phyloP scores from a whole-genome alignment of 169 alveolate genomes.

The Plasmodium coatneyi region DNA sequence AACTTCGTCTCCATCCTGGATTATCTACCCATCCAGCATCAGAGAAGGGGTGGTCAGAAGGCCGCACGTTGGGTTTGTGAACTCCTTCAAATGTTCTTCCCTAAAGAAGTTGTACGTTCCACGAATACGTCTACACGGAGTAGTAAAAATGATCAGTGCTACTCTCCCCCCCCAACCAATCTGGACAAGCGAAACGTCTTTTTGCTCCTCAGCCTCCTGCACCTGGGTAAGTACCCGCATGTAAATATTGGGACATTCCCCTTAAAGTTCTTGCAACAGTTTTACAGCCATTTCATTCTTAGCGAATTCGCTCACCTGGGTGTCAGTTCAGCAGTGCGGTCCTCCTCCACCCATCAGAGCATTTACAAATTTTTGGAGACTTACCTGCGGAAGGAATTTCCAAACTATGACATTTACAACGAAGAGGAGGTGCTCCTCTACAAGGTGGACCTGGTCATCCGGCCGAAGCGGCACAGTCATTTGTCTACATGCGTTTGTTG shows the following conservation, averaged over 20 bases:
- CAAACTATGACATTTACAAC: not conserved
- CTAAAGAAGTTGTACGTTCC: not conserved
- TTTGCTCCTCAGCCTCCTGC: not conserved
- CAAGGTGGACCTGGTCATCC: slow-evolving; percentile 25
- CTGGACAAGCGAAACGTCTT: slow-evolving; percentile 41
- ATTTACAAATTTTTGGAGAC: not conserved
- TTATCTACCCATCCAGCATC: not conserved
- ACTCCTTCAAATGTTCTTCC: not conserved
- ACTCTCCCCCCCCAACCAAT: not conserved
- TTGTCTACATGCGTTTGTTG: not conserved
- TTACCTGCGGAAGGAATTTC: not conserved
- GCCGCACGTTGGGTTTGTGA: not conserved
- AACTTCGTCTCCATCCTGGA: slow-evolving; percentile 21
- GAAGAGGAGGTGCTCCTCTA: slow-evolving; percentile 5
- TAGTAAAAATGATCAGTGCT: not conserved
- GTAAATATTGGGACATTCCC: slow-evolving; percentile 7
- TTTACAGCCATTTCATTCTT: slow-evolving; percentile 20
- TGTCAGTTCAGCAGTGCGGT: not conserved
- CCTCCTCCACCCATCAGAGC: slow-evolving; percentile 37
- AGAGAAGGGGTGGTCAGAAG: not conserved
- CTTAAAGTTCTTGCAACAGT: not conserved
- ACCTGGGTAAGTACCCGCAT: not conserved
- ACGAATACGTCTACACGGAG: not conserved
- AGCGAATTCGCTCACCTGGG: not conserved
- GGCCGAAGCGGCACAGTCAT: not conserved